Base-by-base conservation (phyloP, 2,329 filamentous ascomycete species). In the Fusarium anthophilum region DNA sequence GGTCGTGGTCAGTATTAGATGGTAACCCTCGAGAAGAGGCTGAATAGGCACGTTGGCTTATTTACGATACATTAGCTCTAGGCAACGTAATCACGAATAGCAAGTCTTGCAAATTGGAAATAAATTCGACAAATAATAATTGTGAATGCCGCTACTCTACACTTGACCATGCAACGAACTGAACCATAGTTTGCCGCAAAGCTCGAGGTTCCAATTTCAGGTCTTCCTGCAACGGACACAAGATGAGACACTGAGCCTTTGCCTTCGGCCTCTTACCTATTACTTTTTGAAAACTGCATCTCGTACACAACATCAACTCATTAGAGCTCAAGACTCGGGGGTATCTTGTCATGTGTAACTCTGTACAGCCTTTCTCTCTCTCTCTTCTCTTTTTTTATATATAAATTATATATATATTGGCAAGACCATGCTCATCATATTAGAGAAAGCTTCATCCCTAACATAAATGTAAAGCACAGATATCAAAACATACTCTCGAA, bases 1-100 rank as follows among this genome's bases (percentile, higher is more conserved):
- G 65, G 65, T 61, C 65, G 43, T 77, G 69, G 73, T 75, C 55
- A 60, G 67, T 67, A 67, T 76, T 78, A 78, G 76, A 78, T 69
- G 73, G 68, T 45, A 70, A 65, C 55, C 62, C 69, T 69, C 63
- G 51, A 66, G 55, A 66, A 51, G 60, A 66, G 72, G 60, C 65
- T 70, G 55, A 68, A 74, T 66, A 55, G 38, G 61, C 57, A 74
- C 54, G 63, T 70, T 61, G 55, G 58, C 70, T 73, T 68, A 47
- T 63, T 66, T 68, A 70, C 51, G 65, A 74, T 63, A 72, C 60
- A 67, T n/a, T 70, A 75, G 68, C 64, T 68, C 57, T 55, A 66
- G 63, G 68, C 71, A 77, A 72, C 65, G 50, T 74, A 75, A 77
- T 76, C 63, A 72, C 43, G 74, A 71, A 69, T 70, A 64, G 69